Base-by-base conservation (phyloP, 2,329 filamentous ascomycete genomes). In the Lachnellula suecica region DNA sequence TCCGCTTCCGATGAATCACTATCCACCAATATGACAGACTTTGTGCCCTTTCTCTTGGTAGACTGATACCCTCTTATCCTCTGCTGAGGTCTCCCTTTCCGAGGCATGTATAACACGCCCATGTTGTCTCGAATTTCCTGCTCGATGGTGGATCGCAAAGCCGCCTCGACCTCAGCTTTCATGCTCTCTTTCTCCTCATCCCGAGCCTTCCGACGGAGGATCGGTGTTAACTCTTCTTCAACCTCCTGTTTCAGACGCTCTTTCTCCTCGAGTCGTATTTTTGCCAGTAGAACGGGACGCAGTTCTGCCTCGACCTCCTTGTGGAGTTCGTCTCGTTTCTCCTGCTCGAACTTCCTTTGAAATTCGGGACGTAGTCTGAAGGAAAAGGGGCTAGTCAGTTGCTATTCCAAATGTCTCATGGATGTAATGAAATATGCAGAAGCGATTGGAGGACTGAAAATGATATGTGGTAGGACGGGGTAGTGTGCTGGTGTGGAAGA, bases 171-270 rank as follows among this genome's bases (percentile, higher is more conserved):
- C 9, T 45, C 41, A 20, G 23, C 27, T 23, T 31, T 51, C 41
- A 45, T 23, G 19, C 22, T 15, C 9, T 42, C 19, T n/a, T 23
- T 23, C 22, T 42, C 40, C 11, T 42, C 22, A 10, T 24, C 11
- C 24, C 19, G 40, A 22, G 13, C 19, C 13, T 23, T 42, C 24
- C 10, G 19, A n/a, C 23, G 40, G n/a, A 42, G 40, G 24, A 24
- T 13, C 24, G 8, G 20, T 23, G 19, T 22, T 19, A 45, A 38
- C 11, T 51, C 29, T 6, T 27, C 24, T 19, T 27, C 22, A 19
- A 44, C 29, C n/a, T 44, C 20, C 27, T 50, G n/a, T 23, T 41
- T 51, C 31, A 51, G 22, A 42, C 10, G 40, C 10, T n/a, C 40
- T 42, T n/a, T 42, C 20, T 24, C 40, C 10, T 23, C 40, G 4